Conservation (phyloP, 208 protist species). For the Trypanosoma melophagium region DNA sequence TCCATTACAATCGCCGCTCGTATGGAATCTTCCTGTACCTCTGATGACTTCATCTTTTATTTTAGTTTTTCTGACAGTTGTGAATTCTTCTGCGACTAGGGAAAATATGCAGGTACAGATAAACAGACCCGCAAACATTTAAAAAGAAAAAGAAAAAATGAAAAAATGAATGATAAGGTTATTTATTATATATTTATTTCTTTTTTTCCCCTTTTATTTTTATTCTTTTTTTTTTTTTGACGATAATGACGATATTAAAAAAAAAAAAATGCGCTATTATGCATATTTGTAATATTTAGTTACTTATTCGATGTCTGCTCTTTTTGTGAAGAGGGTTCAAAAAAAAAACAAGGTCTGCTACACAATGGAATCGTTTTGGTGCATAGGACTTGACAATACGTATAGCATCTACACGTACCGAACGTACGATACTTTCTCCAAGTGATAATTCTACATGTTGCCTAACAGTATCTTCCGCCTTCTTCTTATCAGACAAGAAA, state of each 20-base stretch:
- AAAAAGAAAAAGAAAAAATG: slow-evolving; percentile 3
- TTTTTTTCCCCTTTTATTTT: too few species aligned
- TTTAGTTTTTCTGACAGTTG: neutral
- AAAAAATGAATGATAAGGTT: neutral
- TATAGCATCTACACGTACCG: slow-evolving; percentile 30
- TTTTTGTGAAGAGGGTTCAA: too few species aligned
- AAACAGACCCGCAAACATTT: too few species aligned
- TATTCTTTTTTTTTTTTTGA: too few species aligned
- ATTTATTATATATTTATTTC: neutral
- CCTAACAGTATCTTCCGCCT: slow-evolving; percentile 29
- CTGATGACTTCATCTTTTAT: slow-evolving; percentile 26
- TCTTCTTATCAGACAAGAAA: slow-evolving; percentile 66
- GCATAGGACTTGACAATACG: slow-evolving; percentile 91
- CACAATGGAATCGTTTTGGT: slow-evolving; percentile 81
- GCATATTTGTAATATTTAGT: neutral
- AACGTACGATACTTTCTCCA: slow-evolving; percentile 35
- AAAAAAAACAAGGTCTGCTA: slow-evolving; percentile 77
- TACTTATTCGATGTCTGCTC: neutral
- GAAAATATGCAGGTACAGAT: slow-evolving; percentile 6
- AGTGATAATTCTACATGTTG: slow-evolving; percentile 54
- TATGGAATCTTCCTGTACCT: slow-evolving; percentile 34
- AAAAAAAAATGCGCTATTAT: too few species aligned
- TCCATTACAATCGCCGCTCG: slow-evolving; percentile 29
- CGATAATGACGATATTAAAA: too few species aligned
- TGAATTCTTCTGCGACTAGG: neutral